Evolutionary conservation across 345 rosid genomes (phyloP), one percentile per base, ranked within the genome.

Genomic region (Dipteronia sinensis): DNA sequence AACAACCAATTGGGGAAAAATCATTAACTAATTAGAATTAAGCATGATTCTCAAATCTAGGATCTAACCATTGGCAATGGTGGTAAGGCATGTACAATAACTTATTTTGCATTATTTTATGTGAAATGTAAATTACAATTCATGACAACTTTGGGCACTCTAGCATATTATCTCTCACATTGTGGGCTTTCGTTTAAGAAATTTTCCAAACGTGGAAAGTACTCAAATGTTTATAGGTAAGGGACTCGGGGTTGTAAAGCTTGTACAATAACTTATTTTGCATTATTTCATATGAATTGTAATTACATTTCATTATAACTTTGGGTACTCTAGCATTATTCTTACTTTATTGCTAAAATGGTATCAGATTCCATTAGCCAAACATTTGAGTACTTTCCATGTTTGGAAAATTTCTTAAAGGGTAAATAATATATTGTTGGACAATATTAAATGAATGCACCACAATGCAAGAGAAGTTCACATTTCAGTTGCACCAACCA

Each of bases 1-100:
- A 82, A 66, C 75, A 71, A 76, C n/a, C 64, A 77, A 68, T 34
- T 29, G 20, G 49, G 20, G n/a, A 75, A 49, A 5, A 51, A 27
- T 9, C 15, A 47, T 58, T 56, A 53, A 65, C 6, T 20, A 17
- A 13, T n/a, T 49, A 29, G 64, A 4, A 75, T 49, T 5, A 19
- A 75, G 64, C 51, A n/a, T 31, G n/a, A 75, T 34, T 44, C 20
- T 46, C 22, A 44, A 44, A 44, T 40, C 44, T n/a, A n/a, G n/a
- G n/a, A n/a, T n/a, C n/a, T n/a, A n/a, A n/a, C n/a, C n/a, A n/a
- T 6, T 38, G 13, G 4, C 15, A 17, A 44, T 8, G 8, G 16
- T 42, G 25, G 58, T 44, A 29, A 22, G 22, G 44, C 22, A 40
- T 17, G 38, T 40, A 59, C 64, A 59, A 10, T 22, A 7, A 69